These are phyloP conservation scores for Diaporthe destruens DNA, from an alignment of 2,329 filamentous ascomycete genomes.

Conservation along the genomic window DNA sequence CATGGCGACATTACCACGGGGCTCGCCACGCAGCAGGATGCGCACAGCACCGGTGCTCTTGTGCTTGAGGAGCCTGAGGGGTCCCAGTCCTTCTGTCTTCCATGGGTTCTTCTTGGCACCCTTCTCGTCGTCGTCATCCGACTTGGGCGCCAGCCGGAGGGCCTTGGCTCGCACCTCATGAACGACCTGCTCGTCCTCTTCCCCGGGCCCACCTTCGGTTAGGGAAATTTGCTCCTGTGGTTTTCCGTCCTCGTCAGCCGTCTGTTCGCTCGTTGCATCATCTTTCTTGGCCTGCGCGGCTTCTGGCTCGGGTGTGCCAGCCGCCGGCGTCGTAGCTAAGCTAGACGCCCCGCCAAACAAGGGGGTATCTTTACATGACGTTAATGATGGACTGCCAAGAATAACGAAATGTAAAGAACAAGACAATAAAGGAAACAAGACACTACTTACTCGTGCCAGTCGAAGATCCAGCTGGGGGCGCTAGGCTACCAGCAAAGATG, in stretches of 20 bases:
- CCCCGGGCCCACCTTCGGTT: slow-evolving; percentile 73
- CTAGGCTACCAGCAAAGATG: slow-evolving; percentile 47
- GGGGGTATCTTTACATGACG: slow-evolving; percentile 66
- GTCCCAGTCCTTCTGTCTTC: slow-evolving; percentile 78
- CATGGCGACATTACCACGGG: slow-evolving; percentile 78
- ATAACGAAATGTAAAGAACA: slow-evolving; percentile 40
- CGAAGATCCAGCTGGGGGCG: slow-evolving; percentile 49
- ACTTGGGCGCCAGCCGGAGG: slow-evolving; percentile 67
- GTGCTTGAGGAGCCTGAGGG: slow-evolving; percentile 79
- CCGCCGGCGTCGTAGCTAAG: slow-evolving; percentile 70
- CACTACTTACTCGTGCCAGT: slow-evolving; percentile 58
- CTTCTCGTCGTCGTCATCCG: slow-evolving; percentile 57
- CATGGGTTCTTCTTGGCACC: slow-evolving; percentile 65
- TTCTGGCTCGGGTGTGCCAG: slow-evolving; percentile 70
- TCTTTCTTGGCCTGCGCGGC: slow-evolving; percentile 55
- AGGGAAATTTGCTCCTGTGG: slow-evolving; percentile 75
- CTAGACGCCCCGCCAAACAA: slow-evolving; percentile 71
- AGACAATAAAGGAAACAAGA: slow-evolving; percentile 28
- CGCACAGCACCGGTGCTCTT: slow-evolving; percentile 76
- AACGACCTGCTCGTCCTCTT: slow-evolving; percentile 78
- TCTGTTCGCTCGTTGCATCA: slow-evolving; percentile 52
- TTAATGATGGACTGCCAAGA: slow-evolving; percentile 49
- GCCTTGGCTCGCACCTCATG: slow-evolving; percentile 80
- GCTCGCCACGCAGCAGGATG: slow-evolving; percentile 80
- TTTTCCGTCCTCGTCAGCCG: slow-evolving; percentile 67